phyloP scores from a whole-genome alignment of 1,139 yeast genomes.

The Lodderomyces jiufengensis region DNA sequence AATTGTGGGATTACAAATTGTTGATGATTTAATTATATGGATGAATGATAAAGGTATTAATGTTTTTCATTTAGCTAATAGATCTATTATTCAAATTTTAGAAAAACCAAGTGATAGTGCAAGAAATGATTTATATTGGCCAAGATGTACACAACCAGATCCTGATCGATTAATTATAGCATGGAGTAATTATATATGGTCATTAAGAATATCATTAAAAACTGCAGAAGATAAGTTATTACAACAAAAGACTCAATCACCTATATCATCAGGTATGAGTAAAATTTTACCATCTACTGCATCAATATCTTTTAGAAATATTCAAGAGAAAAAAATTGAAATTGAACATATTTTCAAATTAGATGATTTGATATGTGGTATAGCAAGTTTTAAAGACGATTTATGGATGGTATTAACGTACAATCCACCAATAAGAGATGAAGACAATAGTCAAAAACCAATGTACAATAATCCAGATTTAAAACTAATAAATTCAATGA shows the following conservation, averaged over 20 bases:
- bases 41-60: slow-evolving; percentile 80
- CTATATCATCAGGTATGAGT: slow-evolving; percentile 23
- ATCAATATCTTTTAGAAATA: slow-evolving; percentile 53
- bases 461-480: slow-evolving; percentile 58
- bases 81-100: slow-evolving; percentile 45
- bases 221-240: slow-evolving; percentile 16
- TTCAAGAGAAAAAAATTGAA: slow-evolving; percentile 54
- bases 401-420: slow-evolving; percentile 59
- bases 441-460: slow-evolving; percentile 23
- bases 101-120: slow-evolving; percentile 59
- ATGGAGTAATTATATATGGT: slow-evolving; percentile 83
- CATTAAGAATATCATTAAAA: slow-evolving; percentile 47
- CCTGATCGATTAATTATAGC: slow-evolving; percentile 69
- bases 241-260: slow-evolving; percentile 8
- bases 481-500: slow-evolving; percentile 57
- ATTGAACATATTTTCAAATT: slow-evolving; percentile 54
- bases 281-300: slow-evolving; percentile 62
- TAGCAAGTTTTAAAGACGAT: slow-evolving; percentile 69
- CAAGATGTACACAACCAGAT: slow-evolving; percentile 68
- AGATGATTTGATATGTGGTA: slow-evolving; percentile 71
- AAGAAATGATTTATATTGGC: slow-evolving; percentile 82
- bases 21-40: slow-evolving; percentile 74
- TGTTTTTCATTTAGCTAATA: slow-evolving; percentile 48
- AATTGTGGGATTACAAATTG: slow-evolving; percentile 57
- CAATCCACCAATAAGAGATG: slow-evolving; percentile 36